Conservation (phyloP, 257 asterid genomes). For the Ehretia macrophylla region DNA sequence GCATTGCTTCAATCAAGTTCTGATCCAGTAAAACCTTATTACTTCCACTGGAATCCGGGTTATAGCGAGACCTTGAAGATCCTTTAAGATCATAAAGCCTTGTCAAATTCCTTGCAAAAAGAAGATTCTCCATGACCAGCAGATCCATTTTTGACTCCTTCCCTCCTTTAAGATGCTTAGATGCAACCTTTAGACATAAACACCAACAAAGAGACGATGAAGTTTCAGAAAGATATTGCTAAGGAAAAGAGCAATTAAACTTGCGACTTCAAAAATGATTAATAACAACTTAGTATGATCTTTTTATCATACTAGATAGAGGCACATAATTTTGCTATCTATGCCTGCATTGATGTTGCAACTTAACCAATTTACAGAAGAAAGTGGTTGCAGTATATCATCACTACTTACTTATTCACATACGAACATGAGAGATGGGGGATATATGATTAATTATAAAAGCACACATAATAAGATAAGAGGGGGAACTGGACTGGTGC, state of each 20-base stretch:
- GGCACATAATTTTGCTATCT: no score
- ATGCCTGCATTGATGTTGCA: no score
- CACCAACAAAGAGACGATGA: constrained; percentile 16
- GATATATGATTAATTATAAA: no score
- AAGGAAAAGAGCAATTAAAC: neutral
- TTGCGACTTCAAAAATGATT: neutral
- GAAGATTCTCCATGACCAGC: constrained; percentile 94
- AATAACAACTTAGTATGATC: neutral
- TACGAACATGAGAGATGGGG: no score
- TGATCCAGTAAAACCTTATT: constrained; percentile 90
- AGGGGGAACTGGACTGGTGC: no score
- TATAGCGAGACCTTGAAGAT: constrained; percentile 88
- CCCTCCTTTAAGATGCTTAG: constrained; percentile 84
- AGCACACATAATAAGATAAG: no score
- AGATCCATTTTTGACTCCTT: constrained; percentile 91
- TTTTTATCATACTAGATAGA: neutral
- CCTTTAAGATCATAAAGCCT: constrained; percentile 95
- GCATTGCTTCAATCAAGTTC: constrained; percentile 96
- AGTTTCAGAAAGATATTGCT: constrained; percentile 4
- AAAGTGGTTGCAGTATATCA: neutral
- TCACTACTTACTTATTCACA: no score
- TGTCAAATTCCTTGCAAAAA: constrained; percentile 72
- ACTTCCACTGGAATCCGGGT: constrained; percentile 80
- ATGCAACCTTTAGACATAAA: constrained; percentile 49
- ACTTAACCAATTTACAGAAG: neutral